Evolutionary conservation across 805 yeast species (phyloP).

Genomic region (Cyberlindnera nakhonratchasimensis): DNA sequence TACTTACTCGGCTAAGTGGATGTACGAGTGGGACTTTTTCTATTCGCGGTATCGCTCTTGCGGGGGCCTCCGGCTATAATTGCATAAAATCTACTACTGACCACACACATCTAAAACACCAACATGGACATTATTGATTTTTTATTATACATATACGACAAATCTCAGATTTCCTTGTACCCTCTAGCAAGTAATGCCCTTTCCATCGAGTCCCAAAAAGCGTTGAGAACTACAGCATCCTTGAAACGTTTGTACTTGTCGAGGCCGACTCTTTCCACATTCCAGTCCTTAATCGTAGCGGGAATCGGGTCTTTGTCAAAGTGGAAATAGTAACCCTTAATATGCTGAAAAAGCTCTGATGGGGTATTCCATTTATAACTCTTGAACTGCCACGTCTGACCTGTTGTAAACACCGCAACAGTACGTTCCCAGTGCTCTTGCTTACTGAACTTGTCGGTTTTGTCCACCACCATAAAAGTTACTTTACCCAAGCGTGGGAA

Average conservation of each 20-base stretch:
- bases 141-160: too few species aligned
- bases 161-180: slow-evolving; percentile 7
- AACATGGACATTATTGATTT: too few species aligned
- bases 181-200: slow-evolving; percentile 69
- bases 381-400: slow-evolving; percentile 96
- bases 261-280: slow-evolving; percentile 70
- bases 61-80: too few species aligned
- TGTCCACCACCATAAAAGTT: slow-evolving; percentile 78
- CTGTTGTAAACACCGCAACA: slow-evolving; percentile 92
- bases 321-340: slow-evolving; percentile 76
- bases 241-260: slow-evolving; percentile 83
- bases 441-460: slow-evolving; percentile 80
- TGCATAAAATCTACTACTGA: too few species aligned
- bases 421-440: slow-evolving; percentile 99
- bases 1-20: too few species aligned
- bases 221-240: slow-evolving; percentile 82
- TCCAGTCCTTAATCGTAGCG: slow-evolving; percentile 76
- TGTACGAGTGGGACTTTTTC: too few species aligned
- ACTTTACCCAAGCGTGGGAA: slow-evolving; percentile 58
- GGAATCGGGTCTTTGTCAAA: slow-evolving; percentile 82
- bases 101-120: too few species aligned
- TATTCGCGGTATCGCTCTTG: too few species aligned
- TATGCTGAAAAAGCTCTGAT: slow-evolving; percentile 71
- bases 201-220: slow-evolving; percentile 83
- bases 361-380: slow-evolving; percentile 84